Evolutionary conservation across 305 asterid genomes (phyloP).

Genomic region (Solanum hybrid): DNA sequence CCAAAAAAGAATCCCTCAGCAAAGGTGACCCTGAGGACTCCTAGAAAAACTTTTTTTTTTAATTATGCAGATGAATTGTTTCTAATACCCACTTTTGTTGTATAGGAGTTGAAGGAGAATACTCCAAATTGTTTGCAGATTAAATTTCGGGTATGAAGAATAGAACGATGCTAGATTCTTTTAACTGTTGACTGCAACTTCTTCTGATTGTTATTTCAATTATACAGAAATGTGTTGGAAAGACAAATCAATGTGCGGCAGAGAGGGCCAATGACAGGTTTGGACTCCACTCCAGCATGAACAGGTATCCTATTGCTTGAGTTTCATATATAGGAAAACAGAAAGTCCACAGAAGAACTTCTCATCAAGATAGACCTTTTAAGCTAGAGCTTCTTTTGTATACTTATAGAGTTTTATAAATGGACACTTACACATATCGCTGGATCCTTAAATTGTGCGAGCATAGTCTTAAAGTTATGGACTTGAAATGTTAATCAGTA

Average conservation of each 20-base stretch:
- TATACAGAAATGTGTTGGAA: conserved; percentile 38
- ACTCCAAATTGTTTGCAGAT: conserved; percentile 30
- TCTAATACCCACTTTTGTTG: neutral
- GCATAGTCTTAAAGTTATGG: neutral
- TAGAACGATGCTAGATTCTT: neutral
- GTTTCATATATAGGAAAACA: neutral
- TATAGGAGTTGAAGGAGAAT: conserved; percentile 36
- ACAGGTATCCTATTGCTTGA: conserved; percentile 25
- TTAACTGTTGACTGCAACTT: neutral
- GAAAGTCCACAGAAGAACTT: neutral
- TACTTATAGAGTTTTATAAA: neutral
- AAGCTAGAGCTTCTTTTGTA: neutral
- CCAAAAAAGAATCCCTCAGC: conserved; percentile 18
- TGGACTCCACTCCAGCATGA: conserved; percentile 23
- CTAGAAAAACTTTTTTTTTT: neutral
- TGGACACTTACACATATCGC: neutral
- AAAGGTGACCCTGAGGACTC: conserved; percentile 33
- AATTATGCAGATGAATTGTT: neutral
- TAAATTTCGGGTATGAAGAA: conserved; percentile 33
- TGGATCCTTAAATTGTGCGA: neutral
- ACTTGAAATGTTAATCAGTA: neutral
- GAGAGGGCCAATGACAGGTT: conserved; percentile 27
- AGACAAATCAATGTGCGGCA: conserved; percentile 47
- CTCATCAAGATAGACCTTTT: neutral
- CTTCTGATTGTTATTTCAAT: neutral